Percentiles rank a stretch among this genome's conserved stretches.
Evolutionary conservation across 768 basidiomycete species (phyloP).

Genomic region (Hirschioporus abietinus): DNA sequence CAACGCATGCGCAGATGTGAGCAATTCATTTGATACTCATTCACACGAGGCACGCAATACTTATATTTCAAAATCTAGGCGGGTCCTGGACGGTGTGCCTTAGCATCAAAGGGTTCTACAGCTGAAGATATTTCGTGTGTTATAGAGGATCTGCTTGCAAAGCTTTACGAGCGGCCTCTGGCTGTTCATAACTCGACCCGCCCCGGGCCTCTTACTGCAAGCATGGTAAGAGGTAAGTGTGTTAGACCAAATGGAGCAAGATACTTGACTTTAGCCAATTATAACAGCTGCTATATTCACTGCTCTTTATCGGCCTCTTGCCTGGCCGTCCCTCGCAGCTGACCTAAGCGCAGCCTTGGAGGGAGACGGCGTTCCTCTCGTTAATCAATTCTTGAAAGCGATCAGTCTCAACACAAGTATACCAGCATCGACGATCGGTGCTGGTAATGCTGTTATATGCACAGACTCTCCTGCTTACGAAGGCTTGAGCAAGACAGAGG

Average conservation of each 20-base stretch:
- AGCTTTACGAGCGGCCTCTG: slow-evolving; percentile 22
- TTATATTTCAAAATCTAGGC: slow-evolving; percentile 20
- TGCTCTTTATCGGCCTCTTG: neutral
- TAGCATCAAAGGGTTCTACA: slow-evolving; percentile 17
- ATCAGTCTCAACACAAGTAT: neutral
- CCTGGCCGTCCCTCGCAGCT: neutral
- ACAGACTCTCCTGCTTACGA: neutral
- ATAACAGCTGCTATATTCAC: neutral
- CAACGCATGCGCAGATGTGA: slow-evolving; percentile 13
- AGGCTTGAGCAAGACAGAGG: neutral
- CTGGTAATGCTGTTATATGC: neutral
- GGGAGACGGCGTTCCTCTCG: neutral
- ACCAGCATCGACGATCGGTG: neutral
- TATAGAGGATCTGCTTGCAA: slow-evolving; percentile 19
- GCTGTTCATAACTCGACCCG: slow-evolving; percentile 19
- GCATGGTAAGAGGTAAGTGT: slow-evolving; percentile 20
- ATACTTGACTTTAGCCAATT: neutral
- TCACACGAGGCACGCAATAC: slow-evolving; percentile 22
- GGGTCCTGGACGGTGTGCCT: slow-evolving; percentile 21
- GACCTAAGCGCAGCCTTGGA: neutral
- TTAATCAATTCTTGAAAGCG: neutral
- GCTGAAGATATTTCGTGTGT: slow-evolving; percentile 14
- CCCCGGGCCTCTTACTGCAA: slow-evolving; percentile 23
- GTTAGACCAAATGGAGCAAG: neutral
- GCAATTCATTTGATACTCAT: slow-evolving; percentile 15